Percentiles rank a stretch among this genome's conserved stretches.
Conservation (phyloP, 2,329 filamentous ascomycete genomes). For the Chaetomiaceae sp. region DNA sequence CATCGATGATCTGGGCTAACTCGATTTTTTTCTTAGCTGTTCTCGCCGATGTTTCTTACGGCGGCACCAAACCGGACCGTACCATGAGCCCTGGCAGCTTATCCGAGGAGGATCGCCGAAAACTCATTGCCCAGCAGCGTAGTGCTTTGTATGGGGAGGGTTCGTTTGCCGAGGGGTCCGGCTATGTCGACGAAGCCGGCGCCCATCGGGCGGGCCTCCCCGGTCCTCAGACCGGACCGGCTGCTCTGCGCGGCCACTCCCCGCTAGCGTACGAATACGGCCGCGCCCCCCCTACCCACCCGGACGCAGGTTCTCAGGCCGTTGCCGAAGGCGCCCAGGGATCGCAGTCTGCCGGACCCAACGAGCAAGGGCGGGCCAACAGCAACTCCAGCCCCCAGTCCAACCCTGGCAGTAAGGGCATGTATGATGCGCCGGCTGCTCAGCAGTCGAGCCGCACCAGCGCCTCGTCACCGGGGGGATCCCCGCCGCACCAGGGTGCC, state of each 20-base stretch:
- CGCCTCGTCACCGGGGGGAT: constrained; percentile 79
- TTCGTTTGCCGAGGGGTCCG: constrained; percentile 61
- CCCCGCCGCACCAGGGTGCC: constrained; percentile 67
- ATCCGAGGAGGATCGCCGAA: constrained; percentile 93
- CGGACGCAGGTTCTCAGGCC: constrained; percentile 42
- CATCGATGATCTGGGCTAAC: constrained; percentile 29
- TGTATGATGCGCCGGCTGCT: constrained; percentile 54
- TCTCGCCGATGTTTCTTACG: constrained; percentile 43
- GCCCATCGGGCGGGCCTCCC: constrained; percentile 62
- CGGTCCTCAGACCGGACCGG: constrained; percentile 57
- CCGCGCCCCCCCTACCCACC: constrained; percentile 46
- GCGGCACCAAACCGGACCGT: constrained; percentile 71
- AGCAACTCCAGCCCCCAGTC: constrained; percentile 81
- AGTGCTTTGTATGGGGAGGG: constrained; percentile 85
- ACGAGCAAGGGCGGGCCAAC: constrained; percentile 66
- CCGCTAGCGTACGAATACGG: constrained; percentile 70
- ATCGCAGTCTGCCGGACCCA: constrained; percentile 47
- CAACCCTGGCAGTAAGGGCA: constrained; percentile 58
- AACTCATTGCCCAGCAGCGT: constrained; percentile 92
- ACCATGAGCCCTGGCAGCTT: constrained; percentile 77
- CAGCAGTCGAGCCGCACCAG: constrained; percentile 74
- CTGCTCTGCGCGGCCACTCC: constrained; percentile 69
- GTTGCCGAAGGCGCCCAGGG: constrained; percentile 37
- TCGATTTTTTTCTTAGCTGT: constrained; percentile 43
- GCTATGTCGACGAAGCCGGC: constrained; percentile 65